Conservation (phyloP, 75 land plant species). For the Pinus taeda region DNA sequence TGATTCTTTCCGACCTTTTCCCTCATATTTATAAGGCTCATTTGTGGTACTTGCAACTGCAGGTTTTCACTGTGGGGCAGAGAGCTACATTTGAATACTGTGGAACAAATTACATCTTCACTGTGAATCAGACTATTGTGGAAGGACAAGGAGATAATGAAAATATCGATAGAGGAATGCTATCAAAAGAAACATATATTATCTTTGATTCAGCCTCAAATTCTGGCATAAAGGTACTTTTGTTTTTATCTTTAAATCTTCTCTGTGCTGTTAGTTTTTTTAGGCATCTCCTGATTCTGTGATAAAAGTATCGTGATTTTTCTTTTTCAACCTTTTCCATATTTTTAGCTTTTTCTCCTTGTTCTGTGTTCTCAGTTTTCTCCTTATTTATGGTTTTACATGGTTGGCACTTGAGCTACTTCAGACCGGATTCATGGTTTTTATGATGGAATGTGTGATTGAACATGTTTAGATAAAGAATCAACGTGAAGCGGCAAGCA, state of each 20-base stretch:
- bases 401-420: not conserved
- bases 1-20: not conserved
- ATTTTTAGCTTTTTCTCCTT: not conserved
- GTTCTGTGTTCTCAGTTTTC: conserved; percentile 1
- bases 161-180: conserved; percentile 45
- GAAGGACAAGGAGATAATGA: conserved; percentile 54
- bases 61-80: conserved; percentile 89
- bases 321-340: not conserved
- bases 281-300: conserved; percentile 43
- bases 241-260: not conserved
- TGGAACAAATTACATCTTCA: conserved; percentile 77
- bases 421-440: not conserved
- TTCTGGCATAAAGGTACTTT: conserved; percentile 79
- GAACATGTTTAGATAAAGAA: conserved; percentile 66
- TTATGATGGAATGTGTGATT: not conserved
- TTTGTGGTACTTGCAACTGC: conserved; percentile 3
- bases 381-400: not conserved
- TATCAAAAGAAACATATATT: conserved; percentile 60
- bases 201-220: conserved; percentile 68
- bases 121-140: conserved; percentile 64
- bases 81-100: conserved; percentile 72
- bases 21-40: no score
- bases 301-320: conserved; percentile 56
- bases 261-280: not conserved
- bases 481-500: conserved; percentile 82